Base-by-base conservation (phyloP, 2,329 filamentous ascomycete genomes). In the Emergomyces orientalis region DNA sequence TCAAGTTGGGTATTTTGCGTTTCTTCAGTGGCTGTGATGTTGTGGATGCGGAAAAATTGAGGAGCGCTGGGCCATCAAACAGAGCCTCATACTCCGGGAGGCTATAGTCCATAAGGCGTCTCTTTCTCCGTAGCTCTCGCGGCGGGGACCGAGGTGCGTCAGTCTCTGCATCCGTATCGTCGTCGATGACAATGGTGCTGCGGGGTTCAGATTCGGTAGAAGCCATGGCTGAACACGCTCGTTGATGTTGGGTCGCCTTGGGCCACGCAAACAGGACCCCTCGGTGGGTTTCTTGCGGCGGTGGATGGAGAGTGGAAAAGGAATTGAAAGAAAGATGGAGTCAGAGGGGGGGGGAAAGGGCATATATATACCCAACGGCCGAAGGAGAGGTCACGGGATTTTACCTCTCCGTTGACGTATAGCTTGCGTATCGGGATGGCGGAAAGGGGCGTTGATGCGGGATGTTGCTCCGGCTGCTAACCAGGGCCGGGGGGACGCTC, bases 121-220 rank as follows among this genome's bases (percentile, higher is more conserved):
- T 61, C 47, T 55, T 55, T 61, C 49, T 61, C 59, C 30, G 59
- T 61, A 60, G 59, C 59, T 60, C 59, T 60, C 25, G 32, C 6
- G 59, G 59, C 32, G 25, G 41, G 43, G 25, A 51, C 27, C 25
- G 43, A 60, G 59, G 45, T 60, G 47, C 47, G 49, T 61, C 59
- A 14, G 59, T 61, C 59, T 55, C 59, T 55, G 59, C 39, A 41
- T 61, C 59, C 11, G 47, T 61, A 34, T 22, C 39, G 43, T 60
- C 17, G 25, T 22, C n/a, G 3, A 47, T 22, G 43, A 22, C 43
- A 11, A 45, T 45, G 43, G 13, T 45, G 43, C 43, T 17, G 43
- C 13, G 43, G 19, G 19, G 43, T 17, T 45, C 43, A 45, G 43
- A 6, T 45, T 45, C 43, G 43, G 43, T 45, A 45, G 43, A 45